Base-by-base conservation (phyloP, 768 basidiomycete genomes). In the Xerocomellus amylosporus region DNA sequence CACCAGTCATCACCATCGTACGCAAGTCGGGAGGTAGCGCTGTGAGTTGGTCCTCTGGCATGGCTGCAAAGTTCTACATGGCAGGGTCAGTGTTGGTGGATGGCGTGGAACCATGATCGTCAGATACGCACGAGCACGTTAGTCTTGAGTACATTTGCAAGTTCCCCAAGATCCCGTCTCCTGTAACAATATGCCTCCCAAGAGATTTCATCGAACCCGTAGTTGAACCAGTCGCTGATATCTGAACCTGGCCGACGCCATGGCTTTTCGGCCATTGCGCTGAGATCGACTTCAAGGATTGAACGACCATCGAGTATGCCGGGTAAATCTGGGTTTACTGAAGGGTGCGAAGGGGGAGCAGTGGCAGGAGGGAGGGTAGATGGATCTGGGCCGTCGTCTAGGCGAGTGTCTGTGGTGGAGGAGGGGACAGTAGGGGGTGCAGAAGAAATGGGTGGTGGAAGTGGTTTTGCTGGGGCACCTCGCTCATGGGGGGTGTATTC, bases 201-300 rank as follows among this genome's bases (percentile, higher is more conserved):
- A 33, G 89, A 90, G 15, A 91, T 80, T 73, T 99, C 97, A 71
- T 99, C 97, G 65, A 98, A 98, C 0, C 97, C 97, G 62, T 97
- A 98, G 72, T 99, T 98, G 74, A 99, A 99, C 89, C 94, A 99
- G 74, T 98, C 95, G 61, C 90, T 88, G 56, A 97, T 78, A 75
- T 97, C 93, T 5, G 90, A 86, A 33, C 97, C 97, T 8, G 94
- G 89, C 54, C 86, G 74, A 57, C 97, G 77, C 97, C 97, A 99
- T 5, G 87, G 86, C 65, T 96, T 96, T 57, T 92, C 89, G 9
- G 79, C 73, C 76, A 88, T 77, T 26, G 83, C 82, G 42, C 69
- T 79, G 46, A 96, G 63, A 67, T 97, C 95, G 26, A 93, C 79
- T 51, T 97, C 94, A 34, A 92, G 82, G 41, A 97, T 89, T 28